Conservation (phyloP, 202 grass and related monocot species). For the Digitaria exilis region DNA sequence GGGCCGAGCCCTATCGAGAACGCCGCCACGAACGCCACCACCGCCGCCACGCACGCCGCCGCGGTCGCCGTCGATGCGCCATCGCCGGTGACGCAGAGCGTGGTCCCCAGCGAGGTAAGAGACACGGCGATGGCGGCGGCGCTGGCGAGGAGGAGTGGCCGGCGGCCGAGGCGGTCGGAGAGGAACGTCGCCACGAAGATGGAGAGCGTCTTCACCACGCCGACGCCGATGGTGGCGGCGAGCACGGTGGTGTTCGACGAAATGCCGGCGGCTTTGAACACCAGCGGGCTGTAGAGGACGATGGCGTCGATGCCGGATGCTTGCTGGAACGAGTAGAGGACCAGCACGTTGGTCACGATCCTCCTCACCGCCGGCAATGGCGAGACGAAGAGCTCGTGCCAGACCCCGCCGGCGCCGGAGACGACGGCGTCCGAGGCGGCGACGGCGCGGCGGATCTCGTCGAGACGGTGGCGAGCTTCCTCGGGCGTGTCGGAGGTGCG, state of each 20-base stretch:
- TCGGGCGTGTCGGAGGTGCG: background rate
- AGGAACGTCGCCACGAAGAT: conserved; percentile 69
- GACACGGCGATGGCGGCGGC: conserved; percentile 48
- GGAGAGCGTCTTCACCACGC: conserved; percentile 52
- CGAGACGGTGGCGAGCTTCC: background rate
- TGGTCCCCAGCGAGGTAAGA: conserved; percentile 36
- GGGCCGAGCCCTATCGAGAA: conserved; percentile 70
- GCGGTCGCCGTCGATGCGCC: background rate
- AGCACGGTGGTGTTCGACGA: conserved; percentile 20
- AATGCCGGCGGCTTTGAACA: conserved; percentile 60
- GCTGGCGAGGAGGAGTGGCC: conserved; percentile 59
- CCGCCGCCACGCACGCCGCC: conserved; percentile 33
- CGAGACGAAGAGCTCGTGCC: conserved; percentile 46
- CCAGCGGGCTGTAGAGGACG: conserved; percentile 69
- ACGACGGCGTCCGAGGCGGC: background rate
- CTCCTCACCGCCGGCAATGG: conserved; percentile 48
- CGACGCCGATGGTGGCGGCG: conserved; percentile 60
- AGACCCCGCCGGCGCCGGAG: background rate
- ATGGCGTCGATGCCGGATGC: conserved; percentile 66
- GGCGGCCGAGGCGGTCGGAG: conserved; percentile 63
- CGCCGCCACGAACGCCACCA: conserved; percentile 43
- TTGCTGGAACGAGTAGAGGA: conserved; percentile 54
- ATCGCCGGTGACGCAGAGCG: conserved; percentile 6
- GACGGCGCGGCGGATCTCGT: background rate
- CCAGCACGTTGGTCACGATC: conserved; percentile 49